These are phyloP conservation scores for Neurospora terricola DNA, from an alignment of 495 filamentous ascomycete species.

Conservation along the genomic window DNA sequence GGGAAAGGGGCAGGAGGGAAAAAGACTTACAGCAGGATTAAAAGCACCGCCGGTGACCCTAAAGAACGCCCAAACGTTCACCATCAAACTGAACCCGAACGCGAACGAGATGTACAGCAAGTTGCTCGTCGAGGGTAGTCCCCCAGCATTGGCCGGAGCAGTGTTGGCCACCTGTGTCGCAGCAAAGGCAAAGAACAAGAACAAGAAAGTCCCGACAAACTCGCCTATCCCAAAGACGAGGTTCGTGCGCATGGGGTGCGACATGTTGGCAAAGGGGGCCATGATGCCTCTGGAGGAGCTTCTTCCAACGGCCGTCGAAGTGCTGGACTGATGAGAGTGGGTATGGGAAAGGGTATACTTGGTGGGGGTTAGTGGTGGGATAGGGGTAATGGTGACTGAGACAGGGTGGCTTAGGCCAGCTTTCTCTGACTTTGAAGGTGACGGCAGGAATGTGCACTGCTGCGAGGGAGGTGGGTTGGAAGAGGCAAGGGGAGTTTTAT, in stretches of 20 bases:
- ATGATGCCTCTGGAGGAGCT: not conserved
- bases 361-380: not conserved
- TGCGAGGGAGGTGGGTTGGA: not conserved
- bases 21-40: constrained; percentile 52
- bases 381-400: not conserved
- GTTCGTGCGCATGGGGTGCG: constrained; percentile 26
- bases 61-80: constrained; percentile 83
- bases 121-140: constrained; percentile 24
- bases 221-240: constrained; percentile 56
- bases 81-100: constrained; percentile 67
- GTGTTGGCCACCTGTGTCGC: constrained; percentile 65
- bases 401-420: not conserved
- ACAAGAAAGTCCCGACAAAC: constrained; percentile 73
- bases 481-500: not conserved
- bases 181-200: constrained; percentile 73
- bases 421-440: not conserved
- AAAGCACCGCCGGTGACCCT: constrained; percentile 71
- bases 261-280: not conserved
- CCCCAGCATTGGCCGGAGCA: constrained; percentile 4
- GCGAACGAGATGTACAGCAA: constrained; percentile 61
- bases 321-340: not conserved
- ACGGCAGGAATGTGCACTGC: not conserved
- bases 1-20: constrained; percentile 19
- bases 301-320: not conserved
- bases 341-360: not conserved